Conservation (phyloP, 2,329 filamentous ascomycete species). For the Kalaharituber pfeilii region DNA sequence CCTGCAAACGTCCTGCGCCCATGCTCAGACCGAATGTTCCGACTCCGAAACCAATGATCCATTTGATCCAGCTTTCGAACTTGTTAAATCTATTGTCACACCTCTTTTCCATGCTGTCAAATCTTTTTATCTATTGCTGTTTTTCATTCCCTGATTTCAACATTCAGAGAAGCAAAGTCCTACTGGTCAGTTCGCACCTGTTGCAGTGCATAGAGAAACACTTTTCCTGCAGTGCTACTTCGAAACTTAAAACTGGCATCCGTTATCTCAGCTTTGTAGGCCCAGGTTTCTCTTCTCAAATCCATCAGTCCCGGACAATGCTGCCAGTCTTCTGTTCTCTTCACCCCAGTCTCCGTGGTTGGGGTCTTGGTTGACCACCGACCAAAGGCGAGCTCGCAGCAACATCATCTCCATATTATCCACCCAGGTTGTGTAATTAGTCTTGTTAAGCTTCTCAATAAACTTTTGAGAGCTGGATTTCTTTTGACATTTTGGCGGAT, state of each 20-base stretch:
- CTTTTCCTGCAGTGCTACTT: conserved; percentile 1
- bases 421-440: no score
- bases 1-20: background rate
- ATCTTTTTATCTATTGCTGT: background rate
- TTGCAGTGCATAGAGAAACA: background rate
- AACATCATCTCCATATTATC: no score
- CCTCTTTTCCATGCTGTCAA: background rate
- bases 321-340: no score
- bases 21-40: background rate
- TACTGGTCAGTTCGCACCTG: conserved; percentile 2
- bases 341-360: no score
- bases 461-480: no score
- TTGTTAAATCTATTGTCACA: background rate
- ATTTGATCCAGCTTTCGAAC: background rate
- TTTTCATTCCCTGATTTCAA: background rate
- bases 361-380: no score
- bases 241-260: background rate
- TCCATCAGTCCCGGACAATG: no score
- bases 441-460: no score
- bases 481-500: no score
- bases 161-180: background rate
- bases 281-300: no score
- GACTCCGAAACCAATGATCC: background rate
- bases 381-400: no score
- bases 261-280: no score